These are phyloP conservation scores for Ramaria rubella DNA, from an alignment of 768 basidiomycete genomes.

Conservation along the genomic window DNA sequence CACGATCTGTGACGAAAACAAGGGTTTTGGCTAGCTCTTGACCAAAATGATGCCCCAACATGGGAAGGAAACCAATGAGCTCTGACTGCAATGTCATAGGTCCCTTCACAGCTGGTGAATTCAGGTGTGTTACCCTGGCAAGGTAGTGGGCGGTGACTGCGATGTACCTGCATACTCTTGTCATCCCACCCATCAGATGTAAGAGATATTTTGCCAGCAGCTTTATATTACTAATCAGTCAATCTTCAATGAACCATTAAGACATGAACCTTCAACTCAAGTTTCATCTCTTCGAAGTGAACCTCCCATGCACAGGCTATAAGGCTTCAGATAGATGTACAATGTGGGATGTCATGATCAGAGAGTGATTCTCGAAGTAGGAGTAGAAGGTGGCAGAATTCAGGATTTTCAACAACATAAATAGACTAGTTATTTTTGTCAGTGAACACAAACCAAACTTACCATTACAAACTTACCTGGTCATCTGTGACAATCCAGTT, in stretches of 20 bases:
- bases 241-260: no score
- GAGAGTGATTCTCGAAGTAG: slow-evolving; percentile 23
- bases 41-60: not conserved
- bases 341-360: slow-evolving; percentile 31
- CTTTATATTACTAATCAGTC: no score
- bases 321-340: slow-evolving; percentile 24
- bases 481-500: not conserved
- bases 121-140: not conserved
- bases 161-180: not conserved
- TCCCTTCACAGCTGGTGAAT: not conserved
- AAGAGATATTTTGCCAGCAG: no score
- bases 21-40: not conserved
- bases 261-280: no score
- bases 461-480: not conserved
- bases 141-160: not conserved
- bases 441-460: no score
- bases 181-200: slow-evolving; percentile 1
- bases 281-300: not conserved
- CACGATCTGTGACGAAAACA: not conserved
- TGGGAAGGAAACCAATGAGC: not conserved
- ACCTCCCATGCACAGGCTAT: slow-evolving; percentile 13
- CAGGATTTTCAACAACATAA: slow-evolving; percentile 30
- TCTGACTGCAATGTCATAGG: not conserved
- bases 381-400: slow-evolving; percentile 27
- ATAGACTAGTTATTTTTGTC: slow-evolving; percentile 25